Conservation (phyloP, 1,284 basidiomycete species). For the Cystobasidium pallidum region DNA sequence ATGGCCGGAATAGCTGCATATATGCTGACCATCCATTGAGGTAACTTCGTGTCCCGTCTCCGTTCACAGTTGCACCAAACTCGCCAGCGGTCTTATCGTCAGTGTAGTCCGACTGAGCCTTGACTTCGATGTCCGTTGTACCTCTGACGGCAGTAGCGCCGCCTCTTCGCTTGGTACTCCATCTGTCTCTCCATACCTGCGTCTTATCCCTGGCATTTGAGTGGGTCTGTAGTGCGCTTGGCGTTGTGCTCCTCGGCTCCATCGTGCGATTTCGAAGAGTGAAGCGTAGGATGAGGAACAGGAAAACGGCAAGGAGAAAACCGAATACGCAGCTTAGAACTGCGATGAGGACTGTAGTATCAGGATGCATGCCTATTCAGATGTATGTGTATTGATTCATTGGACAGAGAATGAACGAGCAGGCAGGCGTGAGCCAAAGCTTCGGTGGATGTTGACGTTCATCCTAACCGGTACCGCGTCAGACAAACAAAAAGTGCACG, state of each 20-base stretch:
- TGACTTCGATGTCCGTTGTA: not conserved
- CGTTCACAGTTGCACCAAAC: slow-evolving; percentile 27
- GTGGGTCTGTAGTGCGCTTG: not conserved
- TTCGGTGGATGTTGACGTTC: slow-evolving; percentile 30
- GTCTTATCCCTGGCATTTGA: not conserved
- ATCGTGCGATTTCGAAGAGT: slow-evolving; percentile 9
- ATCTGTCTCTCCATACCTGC: slow-evolving; percentile 30
- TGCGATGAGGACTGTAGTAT: slow-evolving; percentile 11
- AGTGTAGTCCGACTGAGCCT: not conserved
- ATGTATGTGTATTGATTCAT: not conserved
- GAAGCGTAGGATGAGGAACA: slow-evolving; percentile 31
- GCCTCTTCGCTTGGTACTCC: slow-evolving; percentile 11
- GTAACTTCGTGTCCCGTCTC: slow-evolving; percentile 24
- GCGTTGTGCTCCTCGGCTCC: not conserved
- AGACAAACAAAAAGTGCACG: not conserved
- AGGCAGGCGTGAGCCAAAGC: slow-evolving; percentile 5
- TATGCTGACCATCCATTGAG: slow-evolving; percentile 32
- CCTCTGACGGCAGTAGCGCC: slow-evolving; percentile 4
- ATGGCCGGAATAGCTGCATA: not conserved
- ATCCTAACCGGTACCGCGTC: slow-evolving; percentile 4
- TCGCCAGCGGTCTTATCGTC: slow-evolving; percentile 22
- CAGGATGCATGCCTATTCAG: slow-evolving; percentile 8
- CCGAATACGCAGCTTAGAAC: slow-evolving; percentile 17
- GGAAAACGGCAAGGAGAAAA: slow-evolving; percentile 17
- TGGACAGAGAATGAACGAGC: not conserved